Evolutionary conservation across 495 filamentous ascomycete genomes (phyloP), one percentile per base, ranked within the genome.

Genomic region (Trichoderma gamsii): DNA sequence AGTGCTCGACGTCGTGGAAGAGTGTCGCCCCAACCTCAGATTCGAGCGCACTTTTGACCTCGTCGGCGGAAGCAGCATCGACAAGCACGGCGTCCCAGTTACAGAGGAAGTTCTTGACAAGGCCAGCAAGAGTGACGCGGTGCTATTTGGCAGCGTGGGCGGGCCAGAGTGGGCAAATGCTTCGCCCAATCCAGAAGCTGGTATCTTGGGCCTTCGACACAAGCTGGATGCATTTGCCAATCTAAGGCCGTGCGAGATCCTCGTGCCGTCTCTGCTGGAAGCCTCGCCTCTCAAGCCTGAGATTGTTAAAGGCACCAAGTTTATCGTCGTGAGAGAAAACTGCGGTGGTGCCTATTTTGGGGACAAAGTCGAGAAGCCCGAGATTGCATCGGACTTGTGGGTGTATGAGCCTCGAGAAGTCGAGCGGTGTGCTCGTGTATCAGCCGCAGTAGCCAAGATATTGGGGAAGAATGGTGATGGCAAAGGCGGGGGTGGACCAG

Each of bases 341-440:
- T 82, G 80, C 44, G 83, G 83, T 29, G 83, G 83, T 6, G 82
- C 81, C 3, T 85, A 84, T 73, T 84, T 83, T 74, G 83, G 83
- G 41, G 71, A 72, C 16, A 85, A 84, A 71, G 74, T 79, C 6
- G 82, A 84, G 69, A 73, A 79, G 11, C 73, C 73, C 8, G 79
- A 81, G 41, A 80, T 82, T 66, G 81, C 81, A 29, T 79, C 80
- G 73, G 81, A 83, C 52, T 75, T 80, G 72, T 84, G 82, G 81
- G 79, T 78, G 23, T 85, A 85, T 70, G 75, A 73, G 1, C 72
- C 76, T 59, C 63, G 74, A 13, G 83, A 85, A 67, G 77, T 85
- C 71, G 77, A 83, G 70, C 78, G 83, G 21, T 72, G 83, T n/a
- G 76, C 79, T 4, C 79, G 82, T 61, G 75, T 84, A 13, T 76